Evolutionary conservation across 768 basidiomycete species (phyloP).

Genomic region (Boletales sp.): DNA sequence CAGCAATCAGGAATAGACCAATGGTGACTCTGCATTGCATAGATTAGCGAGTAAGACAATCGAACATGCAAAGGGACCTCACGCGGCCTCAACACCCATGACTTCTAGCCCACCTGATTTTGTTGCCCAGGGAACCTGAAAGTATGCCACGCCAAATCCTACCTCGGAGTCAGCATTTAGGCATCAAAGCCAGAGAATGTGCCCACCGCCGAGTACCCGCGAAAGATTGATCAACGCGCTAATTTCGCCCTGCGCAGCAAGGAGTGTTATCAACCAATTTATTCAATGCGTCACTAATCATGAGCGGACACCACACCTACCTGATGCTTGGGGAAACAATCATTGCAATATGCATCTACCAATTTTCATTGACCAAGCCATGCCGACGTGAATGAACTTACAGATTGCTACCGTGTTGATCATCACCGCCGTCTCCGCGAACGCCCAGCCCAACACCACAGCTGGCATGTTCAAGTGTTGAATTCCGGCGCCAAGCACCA

Average conservation of each 20-base stretch:
- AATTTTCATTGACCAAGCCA: not conserved
- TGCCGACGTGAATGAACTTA: constrained; percentile 5
- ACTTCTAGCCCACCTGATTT: constrained; percentile 33
- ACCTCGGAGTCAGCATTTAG: not conserved
- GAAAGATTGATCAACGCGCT: constrained; percentile 42
- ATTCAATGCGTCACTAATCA: not conserved
- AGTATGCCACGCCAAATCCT: constrained; percentile 40
- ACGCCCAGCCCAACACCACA: constrained; percentile 43
- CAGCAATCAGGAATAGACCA: constrained; percentile 34
- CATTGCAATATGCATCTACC: constrained; percentile 37
- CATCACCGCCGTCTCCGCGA: constrained; percentile 35
- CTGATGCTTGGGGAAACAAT: constrained; percentile 35
- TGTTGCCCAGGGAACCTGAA: constrained; percentile 39
- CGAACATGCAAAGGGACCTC: constrained; percentile 5
- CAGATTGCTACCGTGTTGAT: constrained; percentile 41
- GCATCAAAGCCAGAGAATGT: not conserved
- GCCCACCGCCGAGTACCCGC: constrained; percentile 30
- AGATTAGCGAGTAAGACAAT: not conserved
- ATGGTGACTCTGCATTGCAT: constrained; percentile 24
- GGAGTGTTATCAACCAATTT: not conserved
- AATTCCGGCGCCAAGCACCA: constrained; percentile 38
- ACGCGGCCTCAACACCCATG: constrained; percentile 39
- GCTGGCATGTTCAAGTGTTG: constrained; percentile 28
- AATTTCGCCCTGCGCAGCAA: constrained; percentile 35
- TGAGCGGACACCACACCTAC: constrained; percentile 7